A percentile compares a stretch with the other conserved stretches of the same genome.
These are phyloP conservation scores for Coffea eugenioides DNA, from an alignment of 257 asterid genomes.

Conservation along the genomic window DNA sequence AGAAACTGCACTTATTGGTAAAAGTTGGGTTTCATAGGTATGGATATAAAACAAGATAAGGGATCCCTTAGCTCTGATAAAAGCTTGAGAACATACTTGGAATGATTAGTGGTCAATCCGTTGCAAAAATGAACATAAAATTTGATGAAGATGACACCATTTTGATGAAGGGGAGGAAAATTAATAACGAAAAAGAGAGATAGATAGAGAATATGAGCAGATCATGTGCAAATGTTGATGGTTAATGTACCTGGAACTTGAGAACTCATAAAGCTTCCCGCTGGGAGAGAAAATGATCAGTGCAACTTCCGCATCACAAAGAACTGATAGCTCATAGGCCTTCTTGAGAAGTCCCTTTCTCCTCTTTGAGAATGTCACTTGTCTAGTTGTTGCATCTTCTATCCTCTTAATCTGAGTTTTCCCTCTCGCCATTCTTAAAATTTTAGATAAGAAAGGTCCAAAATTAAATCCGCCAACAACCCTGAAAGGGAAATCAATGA, in stretches of 20 bases:
- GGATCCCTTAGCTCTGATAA: not conserved
- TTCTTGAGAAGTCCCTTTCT: slow-evolving; percentile 64
- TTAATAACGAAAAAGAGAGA: not conserved
- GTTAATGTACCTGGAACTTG: slow-evolving; percentile 48
- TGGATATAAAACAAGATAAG: not conserved
- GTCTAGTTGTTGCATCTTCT: slow-evolving; percentile 52
- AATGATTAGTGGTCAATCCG: not conserved
- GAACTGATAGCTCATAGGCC: slow-evolving; percentile 65
- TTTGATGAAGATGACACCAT: not conserved
- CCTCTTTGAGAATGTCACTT: slow-evolving; percentile 62
- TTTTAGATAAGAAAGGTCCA: not conserved
- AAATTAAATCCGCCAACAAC: not conserved
- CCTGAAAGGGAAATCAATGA: not conserved
- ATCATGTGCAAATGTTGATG: not conserved
- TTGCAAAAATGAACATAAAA: not conserved
- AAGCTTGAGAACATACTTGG: not conserved
- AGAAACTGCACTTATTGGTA: not conserved
- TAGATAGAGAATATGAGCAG: not conserved
- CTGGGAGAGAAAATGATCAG: slow-evolving; percentile 48
- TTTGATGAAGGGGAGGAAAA: not conserved
- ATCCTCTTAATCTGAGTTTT: slow-evolving; percentile 56
- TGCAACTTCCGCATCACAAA: slow-evolving; percentile 64
- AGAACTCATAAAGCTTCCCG: slow-evolving; percentile 56
- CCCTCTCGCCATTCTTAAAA: slow-evolving; percentile 51
- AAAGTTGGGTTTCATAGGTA: not conserved